A percentile compares a stretch with the other conserved stretches of the same genome.
These are phyloP conservation scores for Primulina eburnea DNA, from an alignment of 257 asterid species.

Conservation along the genomic window DNA sequence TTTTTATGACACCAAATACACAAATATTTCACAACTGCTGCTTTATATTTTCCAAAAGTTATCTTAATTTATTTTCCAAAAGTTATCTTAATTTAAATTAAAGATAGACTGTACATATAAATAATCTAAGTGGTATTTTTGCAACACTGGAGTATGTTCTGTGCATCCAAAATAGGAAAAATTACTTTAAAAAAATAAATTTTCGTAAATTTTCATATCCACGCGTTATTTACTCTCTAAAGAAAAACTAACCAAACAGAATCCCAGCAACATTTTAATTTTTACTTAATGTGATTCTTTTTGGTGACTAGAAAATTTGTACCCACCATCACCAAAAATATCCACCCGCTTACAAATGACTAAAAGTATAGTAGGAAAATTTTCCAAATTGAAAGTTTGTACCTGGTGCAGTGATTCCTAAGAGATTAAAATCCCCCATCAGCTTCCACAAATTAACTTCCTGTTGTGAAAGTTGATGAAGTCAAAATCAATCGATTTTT, in stretches of 20 bases:
- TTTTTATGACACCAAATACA: not conserved
- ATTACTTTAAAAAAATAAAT: too few relatives aligned
- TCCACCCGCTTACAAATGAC: not conserved
- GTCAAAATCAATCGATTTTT: conserved; percentile 21
- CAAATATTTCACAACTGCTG: not conserved
- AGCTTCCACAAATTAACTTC: conserved; percentile 89
- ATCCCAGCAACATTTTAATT: not conserved
- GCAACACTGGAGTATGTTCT: not conserved
- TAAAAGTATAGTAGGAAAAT: conserved; percentile 17
- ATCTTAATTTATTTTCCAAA: not conserved
- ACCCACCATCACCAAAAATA: not conserved
- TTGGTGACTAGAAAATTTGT: not conserved
- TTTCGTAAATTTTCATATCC: too few relatives aligned
- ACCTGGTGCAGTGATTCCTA: conserved; percentile 98
- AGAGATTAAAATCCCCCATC: conserved; percentile 96
- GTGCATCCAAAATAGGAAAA: not conserved
- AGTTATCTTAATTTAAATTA: too few relatives aligned
- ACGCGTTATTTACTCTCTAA: too few relatives aligned
- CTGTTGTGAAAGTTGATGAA: conserved; percentile 33
- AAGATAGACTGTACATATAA: too few relatives aligned
- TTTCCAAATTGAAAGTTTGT: conserved; percentile 13
- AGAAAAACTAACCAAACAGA: not conserved
- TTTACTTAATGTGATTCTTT: not conserved
- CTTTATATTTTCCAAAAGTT: not conserved
- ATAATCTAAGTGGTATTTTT: not conserved